A percentile compares a stretch with the other conserved stretches of the same genome.
phyloP scores from a whole-genome alignment of 108 stramenopile species.

The Ochromonas danica region DNA sequence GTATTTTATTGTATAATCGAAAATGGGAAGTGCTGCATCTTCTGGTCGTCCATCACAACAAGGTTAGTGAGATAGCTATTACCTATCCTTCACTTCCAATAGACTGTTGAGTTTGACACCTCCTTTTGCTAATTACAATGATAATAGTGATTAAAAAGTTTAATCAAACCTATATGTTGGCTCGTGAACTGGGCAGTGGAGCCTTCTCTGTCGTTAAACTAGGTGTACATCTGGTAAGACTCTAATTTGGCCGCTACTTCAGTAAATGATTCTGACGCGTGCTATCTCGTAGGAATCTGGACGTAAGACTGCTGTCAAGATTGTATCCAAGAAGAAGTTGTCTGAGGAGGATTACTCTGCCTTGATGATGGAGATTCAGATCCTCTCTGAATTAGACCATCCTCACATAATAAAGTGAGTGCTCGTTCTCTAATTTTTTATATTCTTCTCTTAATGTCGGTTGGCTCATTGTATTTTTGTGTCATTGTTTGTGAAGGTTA shows the following conservation, averaged over 20 bases:
- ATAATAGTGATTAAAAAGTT: no score
- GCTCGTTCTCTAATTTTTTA: no score
- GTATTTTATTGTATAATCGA: no score
- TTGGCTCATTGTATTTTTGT: background rate
- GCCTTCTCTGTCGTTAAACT: conserved; percentile 33
- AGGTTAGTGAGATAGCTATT: no score
- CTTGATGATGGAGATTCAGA: conserved; percentile 19
- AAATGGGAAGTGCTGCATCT: no score
- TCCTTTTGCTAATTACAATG: no score
- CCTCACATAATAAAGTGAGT: conserved; percentile 32
- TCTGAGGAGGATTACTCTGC: conserved; percentile 22
- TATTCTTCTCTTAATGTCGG: no score
- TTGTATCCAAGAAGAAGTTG: conserved; percentile 38
- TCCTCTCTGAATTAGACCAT: conserved; percentile 7
- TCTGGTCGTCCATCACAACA: no score
- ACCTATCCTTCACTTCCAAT: no score
- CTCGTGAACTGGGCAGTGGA: conserved; percentile 27
- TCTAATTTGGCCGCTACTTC: background rate
- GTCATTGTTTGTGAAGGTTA: conserved; percentile 2
- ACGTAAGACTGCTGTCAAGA: conserved; percentile 25
- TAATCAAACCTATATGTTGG: conserved; percentile 25
- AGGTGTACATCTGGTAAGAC: conserved; percentile 6
- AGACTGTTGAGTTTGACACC: no score
- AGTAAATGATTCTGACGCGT: no score
- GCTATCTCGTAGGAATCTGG: conserved; percentile 27